Evolutionary conservation across 2,329 filamentous ascomycete species (phyloP), one percentile per base, ranked within the genome.

Genomic region (Apiospora aurea): DNA sequence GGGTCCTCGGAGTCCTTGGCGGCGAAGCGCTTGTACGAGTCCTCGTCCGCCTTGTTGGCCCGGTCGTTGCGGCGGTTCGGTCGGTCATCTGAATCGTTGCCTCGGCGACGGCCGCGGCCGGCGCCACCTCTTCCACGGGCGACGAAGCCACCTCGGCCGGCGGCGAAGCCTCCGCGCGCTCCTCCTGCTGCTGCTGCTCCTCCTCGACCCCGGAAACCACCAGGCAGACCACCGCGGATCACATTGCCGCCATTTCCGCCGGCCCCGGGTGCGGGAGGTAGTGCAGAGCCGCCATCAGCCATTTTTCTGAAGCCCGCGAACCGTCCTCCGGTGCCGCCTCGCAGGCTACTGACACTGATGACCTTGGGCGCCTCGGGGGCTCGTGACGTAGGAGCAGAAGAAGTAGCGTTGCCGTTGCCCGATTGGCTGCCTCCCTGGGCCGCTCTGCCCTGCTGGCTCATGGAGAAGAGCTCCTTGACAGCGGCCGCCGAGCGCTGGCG

Each of bases 341-440:
- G 83, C 16, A 85, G 76, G 71, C 77, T 84, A 71, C 78, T 80
- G 71, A 85, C 76, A 71, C 84, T 82, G 67, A 86, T 78, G 21
- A 85, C 77, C 72, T 80, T 83, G 34, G 81, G 79, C 2, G 69
- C 44, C 47, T 69, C 66, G 51, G 57, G 34, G 51, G n/a, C 51
- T 68, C 51, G 70, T 51, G 41, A 57, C 43, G 34, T 64, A 70
- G n/a, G 26, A 66, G 38, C 18, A 16, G 24, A 11, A 24, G 64
- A 29, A 21, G 3, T 49, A 66, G 21, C 51, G 26, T 26, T 68
- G 26, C 34, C 46, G 26, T 18, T 67, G 67, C 47, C 43, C 47
- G 18, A 21, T 69, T 61, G 29, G 49, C 16, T 26, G n/a, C 29
- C 21, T 13, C 29, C 29, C 29, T 16, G 70, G 1, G 57, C 13